These are phyloP conservation scores for Trapa bicornis DNA, from an alignment of 345 rosid genomes.

Conservation along the genomic window DNA sequence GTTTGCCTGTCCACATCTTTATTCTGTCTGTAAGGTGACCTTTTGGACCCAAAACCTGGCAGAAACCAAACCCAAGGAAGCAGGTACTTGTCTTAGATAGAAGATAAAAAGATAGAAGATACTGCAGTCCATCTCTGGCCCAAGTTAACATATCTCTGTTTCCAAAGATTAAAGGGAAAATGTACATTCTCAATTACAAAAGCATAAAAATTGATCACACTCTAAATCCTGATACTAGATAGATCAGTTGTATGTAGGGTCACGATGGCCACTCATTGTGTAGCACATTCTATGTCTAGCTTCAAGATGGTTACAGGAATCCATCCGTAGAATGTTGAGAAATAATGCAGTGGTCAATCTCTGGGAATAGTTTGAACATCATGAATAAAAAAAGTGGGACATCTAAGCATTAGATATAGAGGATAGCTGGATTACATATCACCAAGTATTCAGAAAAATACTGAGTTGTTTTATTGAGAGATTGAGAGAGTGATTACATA, in stretches of 20 bases:
- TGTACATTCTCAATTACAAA: too few species aligned
- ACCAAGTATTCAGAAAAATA: neutral
- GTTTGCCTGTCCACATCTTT: constrained; percentile 52
- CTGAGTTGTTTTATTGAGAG: neutral
- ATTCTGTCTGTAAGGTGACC: constrained; percentile 33
- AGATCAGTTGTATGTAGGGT: too few species aligned
- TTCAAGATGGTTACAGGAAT: too few species aligned
- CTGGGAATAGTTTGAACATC: neutral
- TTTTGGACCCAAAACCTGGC: constrained; percentile 75
- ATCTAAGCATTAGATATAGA: neutral
- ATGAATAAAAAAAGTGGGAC: neutral
- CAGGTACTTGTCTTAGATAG: too few species aligned
- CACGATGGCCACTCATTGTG: too few species aligned
- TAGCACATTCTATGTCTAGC: too few species aligned
- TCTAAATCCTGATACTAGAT: too few species aligned
- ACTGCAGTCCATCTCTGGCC: too few species aligned
- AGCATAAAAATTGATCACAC: too few species aligned
- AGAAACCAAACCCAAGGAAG: neutral
- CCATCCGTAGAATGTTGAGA: neutral
- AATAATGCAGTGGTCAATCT: neutral
- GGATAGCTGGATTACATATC: neutral
- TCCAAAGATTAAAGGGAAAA: too few species aligned
- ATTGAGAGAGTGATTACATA: neutral
- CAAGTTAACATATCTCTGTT: too few species aligned
- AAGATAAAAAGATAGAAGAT: too few species aligned